Evolutionary conservation across 331 rosid species (phyloP).

Genomic region (Acacia concinna): DNA sequence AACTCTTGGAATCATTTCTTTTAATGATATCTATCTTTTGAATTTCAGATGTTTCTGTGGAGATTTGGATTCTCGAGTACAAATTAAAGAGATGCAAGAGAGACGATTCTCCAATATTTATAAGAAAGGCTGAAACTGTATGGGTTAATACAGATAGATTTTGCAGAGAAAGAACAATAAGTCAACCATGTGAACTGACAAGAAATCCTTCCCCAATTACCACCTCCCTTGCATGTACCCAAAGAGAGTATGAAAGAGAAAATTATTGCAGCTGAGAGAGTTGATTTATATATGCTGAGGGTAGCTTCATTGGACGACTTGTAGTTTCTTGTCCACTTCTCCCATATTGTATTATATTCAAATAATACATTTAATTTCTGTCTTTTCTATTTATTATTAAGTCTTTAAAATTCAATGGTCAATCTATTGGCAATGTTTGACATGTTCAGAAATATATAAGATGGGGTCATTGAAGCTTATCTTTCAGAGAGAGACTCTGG

Average conservation of each 20-base stretch:
- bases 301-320: slow-evolving; percentile 1
- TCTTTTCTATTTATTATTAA: background rate
- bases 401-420: slow-evolving; percentile 3
- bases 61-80: background rate
- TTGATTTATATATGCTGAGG: background rate
- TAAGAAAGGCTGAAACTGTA: background rate
- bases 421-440: slow-evolving; percentile 29
- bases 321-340: background rate
- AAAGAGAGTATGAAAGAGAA: background rate
- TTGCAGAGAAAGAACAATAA: background rate
- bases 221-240: slow-evolving; percentile 66
- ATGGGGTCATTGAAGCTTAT: background rate
- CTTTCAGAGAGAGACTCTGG: background rate
- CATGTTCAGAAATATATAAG: slow-evolving; percentile 1
- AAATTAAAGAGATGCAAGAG: background rate
- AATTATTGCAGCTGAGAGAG: background rate
- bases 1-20: slow-evolving; percentile 38
- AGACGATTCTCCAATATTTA: background rate
- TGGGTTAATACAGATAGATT: background rate
- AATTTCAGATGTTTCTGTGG: background rate
- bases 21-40: background rate
- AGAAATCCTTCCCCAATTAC: slow-evolving; percentile 49
- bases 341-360: too few species aligned
- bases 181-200: slow-evolving; percentile 46
- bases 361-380: too few species aligned